Conservation (phyloP, 257 asterid genomes). For the Nicotiana benthamiana region DNA sequence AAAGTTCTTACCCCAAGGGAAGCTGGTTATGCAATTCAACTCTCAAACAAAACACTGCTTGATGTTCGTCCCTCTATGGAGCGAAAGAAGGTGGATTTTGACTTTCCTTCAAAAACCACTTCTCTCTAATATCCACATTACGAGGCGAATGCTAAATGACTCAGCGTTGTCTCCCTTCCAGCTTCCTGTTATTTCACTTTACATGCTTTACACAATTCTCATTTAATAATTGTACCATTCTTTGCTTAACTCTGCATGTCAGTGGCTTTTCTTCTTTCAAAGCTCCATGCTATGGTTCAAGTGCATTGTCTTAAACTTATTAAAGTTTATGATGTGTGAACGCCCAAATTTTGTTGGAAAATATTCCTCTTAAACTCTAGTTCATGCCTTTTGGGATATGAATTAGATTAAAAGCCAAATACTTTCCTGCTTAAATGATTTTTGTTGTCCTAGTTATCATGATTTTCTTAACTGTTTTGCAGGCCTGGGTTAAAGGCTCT, state of each 20-base stretch:
- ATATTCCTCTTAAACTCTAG: neutral
- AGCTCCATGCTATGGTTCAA: neutral
- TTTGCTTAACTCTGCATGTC: neutral
- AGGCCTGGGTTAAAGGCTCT: conserved; percentile 97
- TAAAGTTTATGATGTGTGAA: neutral
- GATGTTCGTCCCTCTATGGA: conserved; percentile 90
- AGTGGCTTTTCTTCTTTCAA: neutral
- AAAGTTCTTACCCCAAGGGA: conserved; percentile 81
- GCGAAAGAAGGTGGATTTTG: conserved; percentile 53
- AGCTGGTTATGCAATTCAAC: conserved; percentile 96
- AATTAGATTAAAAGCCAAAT: neutral
- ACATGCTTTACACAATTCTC: neutral
- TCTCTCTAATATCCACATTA: neutral
- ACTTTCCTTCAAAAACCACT: neutral
- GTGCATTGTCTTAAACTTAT: neutral
- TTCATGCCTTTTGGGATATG: neutral
- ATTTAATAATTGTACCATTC: neutral
- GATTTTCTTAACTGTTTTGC: conserved; percentile 15
- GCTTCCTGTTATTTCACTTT: neutral
- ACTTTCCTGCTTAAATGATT: neutral
- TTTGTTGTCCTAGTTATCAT: neutral
- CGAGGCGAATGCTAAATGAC: neutral
- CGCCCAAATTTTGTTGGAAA: neutral
- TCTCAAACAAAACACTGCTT: conserved; percentile 66
- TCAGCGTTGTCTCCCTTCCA: neutral